Percentiles rank a stretch among this genome's conserved stretches.
Conservation (phyloP, 2,329 filamentous ascomycete species). For the Lachnellula occidentalis region DNA sequence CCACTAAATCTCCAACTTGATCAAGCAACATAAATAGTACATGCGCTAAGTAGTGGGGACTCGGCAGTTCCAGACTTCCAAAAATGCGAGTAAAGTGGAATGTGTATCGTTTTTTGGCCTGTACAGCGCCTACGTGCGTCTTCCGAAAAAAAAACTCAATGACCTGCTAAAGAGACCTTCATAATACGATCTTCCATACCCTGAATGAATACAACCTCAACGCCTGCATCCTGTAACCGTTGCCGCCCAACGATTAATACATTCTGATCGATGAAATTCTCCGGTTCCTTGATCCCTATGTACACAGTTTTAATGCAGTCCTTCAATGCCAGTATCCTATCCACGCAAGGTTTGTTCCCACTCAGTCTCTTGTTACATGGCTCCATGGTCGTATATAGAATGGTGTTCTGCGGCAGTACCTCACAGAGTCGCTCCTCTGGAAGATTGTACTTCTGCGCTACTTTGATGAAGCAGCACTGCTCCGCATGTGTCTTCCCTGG, state of each 20-base stretch:
- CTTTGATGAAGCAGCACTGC: constrained; percentile 79
- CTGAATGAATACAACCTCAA: constrained; percentile 64
- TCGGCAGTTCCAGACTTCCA: no score
- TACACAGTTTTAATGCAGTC: constrained; percentile 64
- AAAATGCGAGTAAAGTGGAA: no score
- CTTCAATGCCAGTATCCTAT: constrained; percentile 61
- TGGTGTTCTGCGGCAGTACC: constrained; percentile 47
- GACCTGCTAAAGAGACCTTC: constrained; percentile 73
- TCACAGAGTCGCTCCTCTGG: constrained; percentile 48
- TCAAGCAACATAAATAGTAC: no score
- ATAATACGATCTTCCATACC: constrained; percentile 77
- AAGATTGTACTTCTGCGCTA: constrained; percentile 42
- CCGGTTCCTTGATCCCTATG: constrained; percentile 79
- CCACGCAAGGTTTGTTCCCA: constrained; percentile 69
- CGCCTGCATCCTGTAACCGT: constrained; percentile 63
- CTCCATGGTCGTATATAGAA: constrained; percentile 87
- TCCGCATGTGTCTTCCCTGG: constrained; percentile 88
- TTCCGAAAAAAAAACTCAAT: no score
- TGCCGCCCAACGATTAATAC: constrained; percentile 49
- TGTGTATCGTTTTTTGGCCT: no score
- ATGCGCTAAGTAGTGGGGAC: no score
- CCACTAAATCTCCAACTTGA: no score
- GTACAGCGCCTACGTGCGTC: no score
- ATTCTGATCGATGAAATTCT: constrained; percentile 79
- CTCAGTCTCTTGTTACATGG: constrained; percentile 68